Percentiles rank a stretch among this genome's conserved stretches.
Evolutionary conservation across 192 early-diverging fungal species (phyloP).

Genomic region (Podila epicladia): DNA sequence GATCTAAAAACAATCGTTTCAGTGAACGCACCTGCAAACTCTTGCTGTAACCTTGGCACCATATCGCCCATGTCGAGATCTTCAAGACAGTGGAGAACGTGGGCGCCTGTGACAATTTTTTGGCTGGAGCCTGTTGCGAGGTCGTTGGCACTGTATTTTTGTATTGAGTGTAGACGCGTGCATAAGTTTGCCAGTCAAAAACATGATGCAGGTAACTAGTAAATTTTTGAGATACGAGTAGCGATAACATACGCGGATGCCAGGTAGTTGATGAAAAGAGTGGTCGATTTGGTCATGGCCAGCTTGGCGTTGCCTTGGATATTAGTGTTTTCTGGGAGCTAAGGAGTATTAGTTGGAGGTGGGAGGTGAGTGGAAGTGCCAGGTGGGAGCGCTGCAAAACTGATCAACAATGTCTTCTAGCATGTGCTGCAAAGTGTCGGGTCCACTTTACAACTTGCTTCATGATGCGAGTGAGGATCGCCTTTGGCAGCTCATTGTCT

Average conservation of each 20-base stretch:
- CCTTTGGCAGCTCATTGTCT: conserved; percentile 60
- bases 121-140: conserved; percentile 54
- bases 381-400: no score
- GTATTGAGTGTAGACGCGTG: background rate
- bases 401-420: no score
- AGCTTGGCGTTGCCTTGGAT: conserved; percentile 62
- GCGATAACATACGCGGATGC: conserved; percentile 52
- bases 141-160: conserved; percentile 56
- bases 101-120: conserved; percentile 56
- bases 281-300: conserved; percentile 61
- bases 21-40: conserved; percentile 48
- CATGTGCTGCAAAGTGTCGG: no score
- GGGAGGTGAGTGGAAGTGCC: background rate
- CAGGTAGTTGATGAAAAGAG: conserved; percentile 63
- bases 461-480: conserved; percentile 56
- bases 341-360: background rate
- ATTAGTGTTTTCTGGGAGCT: conserved; percentile 60
- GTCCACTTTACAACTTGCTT: conserved; percentile 52
- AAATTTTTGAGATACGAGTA: background rate
- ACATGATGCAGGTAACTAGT: no score
- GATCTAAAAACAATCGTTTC: background rate
- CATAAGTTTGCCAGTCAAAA: background rate
- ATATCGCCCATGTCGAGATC: conserved; percentile 56
- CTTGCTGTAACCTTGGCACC: conserved; percentile 47
- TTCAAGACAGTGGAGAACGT: conserved; percentile 61